Evolutionary conservation across 1,284 basidiomycete species (phyloP).

Genomic region (Tremellales sp.): DNA sequence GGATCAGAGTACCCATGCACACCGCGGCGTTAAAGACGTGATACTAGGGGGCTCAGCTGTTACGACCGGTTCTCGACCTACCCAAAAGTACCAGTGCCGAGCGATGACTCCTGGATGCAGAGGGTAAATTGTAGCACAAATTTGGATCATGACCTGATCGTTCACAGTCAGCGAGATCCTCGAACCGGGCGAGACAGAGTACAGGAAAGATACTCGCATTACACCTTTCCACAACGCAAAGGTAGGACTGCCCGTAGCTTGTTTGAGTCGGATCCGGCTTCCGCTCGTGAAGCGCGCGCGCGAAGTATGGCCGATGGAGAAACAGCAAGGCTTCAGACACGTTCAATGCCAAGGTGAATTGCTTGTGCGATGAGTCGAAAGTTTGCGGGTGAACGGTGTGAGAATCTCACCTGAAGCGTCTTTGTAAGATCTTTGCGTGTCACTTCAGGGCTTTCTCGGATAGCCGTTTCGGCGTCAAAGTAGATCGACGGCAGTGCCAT

Average conservation of each 20-base stretch:
- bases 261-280: constrained; percentile 20
- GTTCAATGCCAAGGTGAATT: constrained; percentile 30
- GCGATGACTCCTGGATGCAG: constrained; percentile 24
- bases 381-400: not conserved
- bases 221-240: constrained; percentile 31
- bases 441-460: constrained; percentile 14
- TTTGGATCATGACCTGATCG: constrained; percentile 25
- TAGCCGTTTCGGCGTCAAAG: constrained; percentile 15
- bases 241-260: constrained; percentile 23
- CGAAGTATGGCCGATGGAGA: constrained; percentile 34
- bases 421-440: constrained; percentile 13
- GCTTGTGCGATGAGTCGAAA: constrained; percentile 8
- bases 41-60: constrained; percentile 18
- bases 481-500: constrained; percentile 18
- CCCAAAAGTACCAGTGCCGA: constrained; percentile 38
- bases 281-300: constrained; percentile 23
- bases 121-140: constrained; percentile 20
- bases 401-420: constrained; percentile 17
- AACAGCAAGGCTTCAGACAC: constrained; percentile 26
- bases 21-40: constrained; percentile 36
- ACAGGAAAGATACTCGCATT: constrained; percentile 14
- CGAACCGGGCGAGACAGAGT: not conserved
- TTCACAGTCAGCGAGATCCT: not conserved
- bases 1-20: constrained; percentile 25
- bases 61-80: constrained; percentile 5